Percentiles rank a stretch among this genome's conserved stretches.
phyloP scores from a whole-genome alignment of 1,284 basidiomycete species.

The Schizophyllum amplum region DNA sequence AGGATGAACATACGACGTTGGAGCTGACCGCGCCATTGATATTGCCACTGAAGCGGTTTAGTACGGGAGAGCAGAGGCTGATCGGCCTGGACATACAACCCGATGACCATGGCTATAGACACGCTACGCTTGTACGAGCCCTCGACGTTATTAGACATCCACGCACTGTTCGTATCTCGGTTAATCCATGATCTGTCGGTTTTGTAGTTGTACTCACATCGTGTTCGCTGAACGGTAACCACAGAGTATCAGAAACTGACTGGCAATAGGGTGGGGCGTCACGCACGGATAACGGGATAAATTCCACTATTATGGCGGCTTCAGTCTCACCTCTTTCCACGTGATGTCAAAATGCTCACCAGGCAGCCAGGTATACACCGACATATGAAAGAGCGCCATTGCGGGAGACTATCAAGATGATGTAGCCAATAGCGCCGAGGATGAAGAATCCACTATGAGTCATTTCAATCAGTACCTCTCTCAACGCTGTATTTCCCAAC shows the following conservation, averaged over 20 bases:
- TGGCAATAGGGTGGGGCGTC: background rate
- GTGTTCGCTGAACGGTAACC: slow-evolving; percentile 42
- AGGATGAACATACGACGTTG: slow-evolving; percentile 44
- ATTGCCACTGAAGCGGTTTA: slow-evolving; percentile 39
- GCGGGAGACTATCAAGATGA: slow-evolving; percentile 56
- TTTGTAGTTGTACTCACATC: slow-evolving; percentile 30
- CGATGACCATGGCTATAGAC: slow-evolving; percentile 61
- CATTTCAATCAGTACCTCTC: background rate
- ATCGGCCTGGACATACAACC: slow-evolving; percentile 32
- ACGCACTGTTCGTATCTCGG: slow-evolving; percentile 35
- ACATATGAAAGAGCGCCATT: slow-evolving; percentile 61
- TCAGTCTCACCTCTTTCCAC: slow-evolving; percentile 7
- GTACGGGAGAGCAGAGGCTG: too few relatives aligned
- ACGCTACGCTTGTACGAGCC: slow-evolving; percentile 73
- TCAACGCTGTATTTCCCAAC: slow-evolving; percentile 15
- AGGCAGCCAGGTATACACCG: slow-evolving; percentile 62
- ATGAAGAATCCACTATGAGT: background rate
- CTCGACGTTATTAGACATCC: slow-evolving; percentile 68
- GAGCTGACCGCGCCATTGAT: slow-evolving; percentile 65
- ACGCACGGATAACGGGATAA: slow-evolving; percentile 61
- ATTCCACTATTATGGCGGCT: slow-evolving; percentile 41
- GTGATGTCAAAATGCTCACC: slow-evolving; percentile 23
- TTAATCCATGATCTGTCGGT: background rate
- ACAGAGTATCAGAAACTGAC: background rate
- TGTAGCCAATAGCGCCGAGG: slow-evolving; percentile 49